Conservation (phyloP, 2,329 filamentous ascomycete species). For the Zasmidium cellare region DNA sequence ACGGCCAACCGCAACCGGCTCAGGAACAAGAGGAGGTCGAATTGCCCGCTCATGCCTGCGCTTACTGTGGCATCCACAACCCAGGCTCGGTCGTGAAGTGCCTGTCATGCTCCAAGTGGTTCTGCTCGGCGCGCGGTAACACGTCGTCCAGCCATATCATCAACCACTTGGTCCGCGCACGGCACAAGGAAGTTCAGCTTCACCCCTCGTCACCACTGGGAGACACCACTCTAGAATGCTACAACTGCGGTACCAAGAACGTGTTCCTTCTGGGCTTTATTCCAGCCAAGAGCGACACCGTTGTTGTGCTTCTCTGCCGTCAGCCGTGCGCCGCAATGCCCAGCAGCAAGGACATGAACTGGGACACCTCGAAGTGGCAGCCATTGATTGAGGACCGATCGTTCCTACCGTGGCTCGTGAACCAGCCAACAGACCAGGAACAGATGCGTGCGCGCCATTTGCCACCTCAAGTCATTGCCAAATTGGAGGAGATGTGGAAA, state of each 20-base stretch:
- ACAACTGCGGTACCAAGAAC: constrained; percentile 99
- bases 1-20: constrained; percentile 54
- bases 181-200: constrained; percentile 97
- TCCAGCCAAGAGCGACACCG: constrained; percentile 95
- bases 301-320: constrained; percentile 93
- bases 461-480: constrained; percentile 91
- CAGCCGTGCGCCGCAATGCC: constrained; percentile 94
- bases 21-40: constrained; percentile 78
- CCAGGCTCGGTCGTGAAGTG: constrained; percentile 95
- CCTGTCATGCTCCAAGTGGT: constrained; percentile 95
- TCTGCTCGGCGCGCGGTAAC: constrained; percentile 95
- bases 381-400: constrained; percentile 95
- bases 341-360: constrained; percentile 99
- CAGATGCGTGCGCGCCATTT: constrained; percentile 93
- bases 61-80: constrained; percentile 97
- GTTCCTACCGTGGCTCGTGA: constrained; percentile 91
- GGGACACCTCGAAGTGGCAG: constrained; percentile 98
- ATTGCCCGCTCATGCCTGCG: constrained; percentile 91
- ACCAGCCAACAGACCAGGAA: constrained; percentile 85
- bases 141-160: constrained; percentile 97
- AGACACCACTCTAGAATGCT: constrained; percentile 96
- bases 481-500: constrained; percentile 98
- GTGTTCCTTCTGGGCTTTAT: constrained; percentile 98
- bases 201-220: constrained; percentile 90
- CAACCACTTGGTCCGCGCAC: constrained; percentile 93